A percentile compares a stretch with the other conserved stretches of the same genome.
Conservation (phyloP, 2,329 filamentous ascomycete genomes). For the Fusarium neocosmosporiellum region DNA sequence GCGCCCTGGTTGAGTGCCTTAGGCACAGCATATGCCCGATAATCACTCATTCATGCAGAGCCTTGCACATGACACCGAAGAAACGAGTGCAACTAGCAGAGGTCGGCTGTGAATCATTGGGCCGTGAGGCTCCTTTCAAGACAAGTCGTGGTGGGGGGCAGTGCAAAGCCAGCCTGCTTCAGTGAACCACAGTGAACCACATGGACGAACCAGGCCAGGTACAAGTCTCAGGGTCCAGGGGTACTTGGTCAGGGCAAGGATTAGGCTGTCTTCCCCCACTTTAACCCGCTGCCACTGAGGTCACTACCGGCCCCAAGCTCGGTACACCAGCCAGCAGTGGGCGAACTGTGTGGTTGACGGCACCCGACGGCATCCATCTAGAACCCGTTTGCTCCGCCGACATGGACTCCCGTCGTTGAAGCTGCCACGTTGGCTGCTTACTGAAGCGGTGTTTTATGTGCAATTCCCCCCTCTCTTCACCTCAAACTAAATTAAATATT, state of each 20-base stretch:
- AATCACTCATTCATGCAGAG: constrained; percentile 2
- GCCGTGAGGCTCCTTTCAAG: background rate
- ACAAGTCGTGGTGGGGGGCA: constrained; percentile 1
- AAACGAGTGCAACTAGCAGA: background rate
- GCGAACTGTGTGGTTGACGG: background rate
- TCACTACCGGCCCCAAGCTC: constrained; percentile 14
- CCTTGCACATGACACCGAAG: constrained; percentile 1
- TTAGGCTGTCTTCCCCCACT: constrained; percentile 23
- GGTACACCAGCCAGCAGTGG: background rate
- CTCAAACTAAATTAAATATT: background rate
- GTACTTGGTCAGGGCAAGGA: constrained; percentile 30
- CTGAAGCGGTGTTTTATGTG: background rate
- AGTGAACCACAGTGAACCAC: background rate
- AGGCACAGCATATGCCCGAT: constrained; percentile 3
- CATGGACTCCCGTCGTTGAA: constrained; percentile 14
- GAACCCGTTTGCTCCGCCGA: constrained; percentile 2
- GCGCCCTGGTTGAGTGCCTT: constrained; percentile 13
- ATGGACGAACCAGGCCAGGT: background rate
- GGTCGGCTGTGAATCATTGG: constrained; percentile 22
- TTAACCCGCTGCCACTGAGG: constrained; percentile 35
- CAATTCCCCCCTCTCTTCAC: constrained; percentile 16
- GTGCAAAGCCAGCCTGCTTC: background rate
- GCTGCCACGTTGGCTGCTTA: constrained; percentile 10
- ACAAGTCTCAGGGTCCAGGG: constrained; percentile 17
- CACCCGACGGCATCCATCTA: background rate